phyloP scores from a whole-genome alignment of 2,329 filamentous ascomycete species.

The Aschersonia sp. region DNA sequence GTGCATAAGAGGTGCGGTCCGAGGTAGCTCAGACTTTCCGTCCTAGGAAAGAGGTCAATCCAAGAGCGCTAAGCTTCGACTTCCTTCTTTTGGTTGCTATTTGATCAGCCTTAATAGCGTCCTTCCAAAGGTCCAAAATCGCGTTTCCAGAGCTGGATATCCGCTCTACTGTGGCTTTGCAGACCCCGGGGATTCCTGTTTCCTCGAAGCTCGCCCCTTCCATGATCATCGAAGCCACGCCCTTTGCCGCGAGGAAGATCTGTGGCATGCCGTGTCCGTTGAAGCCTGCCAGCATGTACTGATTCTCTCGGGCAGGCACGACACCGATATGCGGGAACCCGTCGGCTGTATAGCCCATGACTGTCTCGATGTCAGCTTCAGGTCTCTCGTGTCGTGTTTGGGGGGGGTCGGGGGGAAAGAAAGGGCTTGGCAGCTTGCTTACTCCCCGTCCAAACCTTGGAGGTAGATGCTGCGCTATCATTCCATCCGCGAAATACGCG shows the following conservation, averaged over 20 bases:
- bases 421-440: constrained; percentile 3
- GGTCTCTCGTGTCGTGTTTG: not conserved
- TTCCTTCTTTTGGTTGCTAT: too few species aligned
- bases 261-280: constrained; percentile 36
- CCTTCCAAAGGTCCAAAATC: not conserved
- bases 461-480: constrained; percentile 16
- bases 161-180: constrained; percentile 16
- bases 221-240: constrained; percentile 23
- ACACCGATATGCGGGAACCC: constrained; percentile 26
- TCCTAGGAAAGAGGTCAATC: too few species aligned
- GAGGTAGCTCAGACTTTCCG: too few species aligned
- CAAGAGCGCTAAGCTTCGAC: too few species aligned
- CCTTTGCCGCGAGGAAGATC: constrained; percentile 24
- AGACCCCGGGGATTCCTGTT: constrained; percentile 21
- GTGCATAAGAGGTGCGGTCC: too few species aligned
- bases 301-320: constrained; percentile 19
- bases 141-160: constrained; percentile 4
- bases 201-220: constrained; percentile 14
- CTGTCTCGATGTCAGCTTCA: constrained; percentile 7
- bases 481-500: constrained; percentile 20
- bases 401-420: too few species aligned
- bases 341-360: constrained; percentile 28
- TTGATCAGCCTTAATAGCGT: not conserved
- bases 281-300: constrained; percentile 33
- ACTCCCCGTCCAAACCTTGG: constrained; percentile 27